Conservation (phyloP, 306 rosid genomes). For the Corylus heterophylla region DNA sequence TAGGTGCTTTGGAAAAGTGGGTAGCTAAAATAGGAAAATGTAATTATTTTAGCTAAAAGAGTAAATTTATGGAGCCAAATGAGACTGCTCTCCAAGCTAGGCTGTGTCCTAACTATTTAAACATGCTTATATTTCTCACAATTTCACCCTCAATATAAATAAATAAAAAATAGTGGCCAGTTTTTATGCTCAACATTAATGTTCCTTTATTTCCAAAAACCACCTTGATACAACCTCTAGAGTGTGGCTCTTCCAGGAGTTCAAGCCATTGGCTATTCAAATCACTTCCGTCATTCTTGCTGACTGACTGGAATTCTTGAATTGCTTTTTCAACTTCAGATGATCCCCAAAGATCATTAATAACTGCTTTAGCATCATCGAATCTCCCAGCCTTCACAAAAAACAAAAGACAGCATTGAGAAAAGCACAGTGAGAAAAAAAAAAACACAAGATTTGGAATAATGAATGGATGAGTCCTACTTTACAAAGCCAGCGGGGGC, state of each 20-base stretch:
- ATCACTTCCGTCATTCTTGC: constrained; percentile 76
- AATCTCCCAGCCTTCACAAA: constrained; percentile 67
- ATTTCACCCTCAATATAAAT: constrained; percentile 11
- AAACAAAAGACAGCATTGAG: constrained; percentile 15
- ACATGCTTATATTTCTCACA: constrained; percentile 14
- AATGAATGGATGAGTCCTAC: constrained; percentile 41
- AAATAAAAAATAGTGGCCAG: not conserved
- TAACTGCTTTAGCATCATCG: constrained; percentile 60
- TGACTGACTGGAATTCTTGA: constrained; percentile 69
- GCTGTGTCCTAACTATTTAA: not conserved
- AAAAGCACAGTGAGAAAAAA: constrained; percentile 12
- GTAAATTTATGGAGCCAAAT: too few species aligned
- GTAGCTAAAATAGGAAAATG: too few species aligned
- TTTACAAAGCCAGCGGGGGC: constrained; percentile 96
- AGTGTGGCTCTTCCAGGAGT: constrained; percentile 73
- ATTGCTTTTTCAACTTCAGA: constrained; percentile 75
- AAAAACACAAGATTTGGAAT: constrained; percentile 1
- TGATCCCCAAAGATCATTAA: constrained; percentile 76
- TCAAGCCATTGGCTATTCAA: constrained; percentile 73
- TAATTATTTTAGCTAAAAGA: too few species aligned
- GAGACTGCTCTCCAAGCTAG: constrained; percentile 9
- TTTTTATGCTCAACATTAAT: constrained; percentile 13
- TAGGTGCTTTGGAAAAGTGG: too few species aligned
- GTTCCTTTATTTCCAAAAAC: constrained; percentile 37
- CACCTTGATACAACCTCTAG: constrained; percentile 89